Evolutionary conservation across 2,329 filamentous ascomycete species (phyloP).

Genomic region (Paecilomyces sp.): DNA sequence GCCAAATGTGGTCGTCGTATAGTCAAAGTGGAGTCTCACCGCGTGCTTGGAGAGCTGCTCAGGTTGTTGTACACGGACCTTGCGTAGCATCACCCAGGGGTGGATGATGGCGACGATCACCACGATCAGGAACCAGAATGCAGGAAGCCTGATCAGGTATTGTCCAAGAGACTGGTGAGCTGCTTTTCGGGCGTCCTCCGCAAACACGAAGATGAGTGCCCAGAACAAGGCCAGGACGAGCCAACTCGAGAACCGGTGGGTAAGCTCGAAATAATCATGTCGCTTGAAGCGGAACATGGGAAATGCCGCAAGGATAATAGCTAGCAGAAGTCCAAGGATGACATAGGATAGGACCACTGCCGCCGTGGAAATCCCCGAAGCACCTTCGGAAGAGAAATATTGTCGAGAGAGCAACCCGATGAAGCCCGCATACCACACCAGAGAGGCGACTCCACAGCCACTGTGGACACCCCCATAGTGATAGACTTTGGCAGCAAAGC

Average conservation of each 20-base stretch:
- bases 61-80: conserved; percentile 55
- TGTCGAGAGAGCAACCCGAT: conserved; percentile 27
- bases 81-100: conserved; percentile 67
- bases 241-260: conserved; percentile 71
- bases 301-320: conserved; percentile 57
- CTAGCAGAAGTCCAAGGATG: conserved; percentile 50
- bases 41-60: conserved; percentile 67
- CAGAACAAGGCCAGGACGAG: conserved; percentile 58
- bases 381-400: conserved; percentile 18
- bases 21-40: conserved; percentile 61
- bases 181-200: conserved; percentile 35
- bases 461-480: conserved; percentile 50
- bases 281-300: conserved; percentile 55
- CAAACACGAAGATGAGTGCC: conserved; percentile 52
- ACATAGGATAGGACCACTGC: conserved; percentile 51
- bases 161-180: conserved; percentile 26
- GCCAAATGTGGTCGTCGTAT: conserved; percentile 52
- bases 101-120: conserved; percentile 61
- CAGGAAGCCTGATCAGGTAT: conserved; percentile 41
- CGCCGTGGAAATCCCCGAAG: conserved; percentile 20
- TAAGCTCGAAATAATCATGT: conserved; percentile 64
- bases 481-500: conserved; percentile 44
- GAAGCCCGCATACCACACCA: conserved; percentile 41
- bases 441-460: conserved; percentile 42
- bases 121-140: conserved; percentile 61